phyloP scores from a whole-genome alignment of 495 filamentous ascomycete genomes.

The Neurospora tetrasperma region DNA sequence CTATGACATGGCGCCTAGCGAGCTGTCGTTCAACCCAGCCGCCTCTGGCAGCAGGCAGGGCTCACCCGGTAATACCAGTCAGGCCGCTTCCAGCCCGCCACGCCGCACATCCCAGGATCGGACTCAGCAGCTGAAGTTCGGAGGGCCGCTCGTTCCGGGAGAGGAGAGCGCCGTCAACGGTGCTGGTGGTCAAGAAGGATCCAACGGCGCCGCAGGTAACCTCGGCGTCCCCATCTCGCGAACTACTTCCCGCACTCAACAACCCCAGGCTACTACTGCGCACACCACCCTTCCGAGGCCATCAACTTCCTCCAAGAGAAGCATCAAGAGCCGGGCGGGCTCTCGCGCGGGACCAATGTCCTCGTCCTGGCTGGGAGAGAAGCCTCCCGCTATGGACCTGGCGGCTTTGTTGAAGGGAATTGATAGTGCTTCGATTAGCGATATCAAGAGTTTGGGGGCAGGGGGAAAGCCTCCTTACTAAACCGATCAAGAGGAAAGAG shows the following conservation, averaged over 20 bases:
- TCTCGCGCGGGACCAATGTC: constrained; percentile 22
- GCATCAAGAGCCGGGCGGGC: constrained; percentile 29
- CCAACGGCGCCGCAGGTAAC: constrained; percentile 11
- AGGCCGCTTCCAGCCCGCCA: background rate
- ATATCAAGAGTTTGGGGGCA: constrained; percentile 14
- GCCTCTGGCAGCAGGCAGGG: constrained; percentile 11
- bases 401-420: constrained; percentile 37
- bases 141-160: constrained; percentile 28
- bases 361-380: constrained; percentile 21
- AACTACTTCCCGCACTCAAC: background rate
- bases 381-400: constrained; percentile 30
- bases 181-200: constrained; percentile 17
- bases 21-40: constrained; percentile 39
- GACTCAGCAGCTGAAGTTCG: constrained; percentile 11
- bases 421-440: constrained; percentile 32
- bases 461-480: constrained; percentile 34
- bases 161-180: background rate
- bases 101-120: constrained; percentile 5
- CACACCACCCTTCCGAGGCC: constrained; percentile 13
- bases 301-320: constrained; percentile 21
- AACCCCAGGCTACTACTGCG: constrained; percentile 6
- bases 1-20: constrained; percentile 43
- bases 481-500: background rate
- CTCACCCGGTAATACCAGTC: background rate
- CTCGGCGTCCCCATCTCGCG: background rate